Evolutionary conservation across 495 filamentous ascomycete species (phyloP).

Genomic region (Trichocladium antarcticum): DNA sequence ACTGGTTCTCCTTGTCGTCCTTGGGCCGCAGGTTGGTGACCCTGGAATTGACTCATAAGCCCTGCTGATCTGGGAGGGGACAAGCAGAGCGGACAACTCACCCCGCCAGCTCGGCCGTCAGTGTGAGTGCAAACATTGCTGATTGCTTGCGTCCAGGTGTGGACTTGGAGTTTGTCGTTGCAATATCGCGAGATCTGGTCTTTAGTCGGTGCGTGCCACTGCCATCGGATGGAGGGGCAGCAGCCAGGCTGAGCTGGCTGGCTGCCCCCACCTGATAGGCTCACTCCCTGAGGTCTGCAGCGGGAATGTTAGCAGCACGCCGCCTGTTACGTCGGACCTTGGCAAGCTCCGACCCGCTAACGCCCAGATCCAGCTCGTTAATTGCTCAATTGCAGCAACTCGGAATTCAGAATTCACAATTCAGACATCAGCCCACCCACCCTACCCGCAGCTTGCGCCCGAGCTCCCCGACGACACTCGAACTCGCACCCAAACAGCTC

Average conservation of each 20-base stretch:
- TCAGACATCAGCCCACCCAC: slow-evolving; percentile 7
- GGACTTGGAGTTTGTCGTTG: too few species aligned
- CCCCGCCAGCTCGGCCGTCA: slow-evolving; percentile 73
- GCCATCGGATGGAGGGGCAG: too few species aligned
- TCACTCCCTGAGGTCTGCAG: background rate
- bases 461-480: slow-evolving; percentile 1
- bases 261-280: background rate
- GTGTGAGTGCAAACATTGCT: slow-evolving; percentile 64
- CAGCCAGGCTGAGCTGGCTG: too few species aligned
- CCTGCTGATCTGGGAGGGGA: background rate
- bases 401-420: background rate
- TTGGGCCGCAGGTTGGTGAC: slow-evolving; percentile 79
- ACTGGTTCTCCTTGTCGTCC: slow-evolving; percentile 68
- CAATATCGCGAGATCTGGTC: too few species aligned
- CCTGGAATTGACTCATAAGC: slow-evolving; percentile 33
- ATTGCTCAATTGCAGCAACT: slow-evolving; percentile 6
- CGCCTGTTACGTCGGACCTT: background rate
- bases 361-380: background rate
- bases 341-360: background rate
- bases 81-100: slow-evolving; percentile 11
- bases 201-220: too few species aligned
- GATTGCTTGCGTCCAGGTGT: background rate
- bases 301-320: background rate
- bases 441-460: slow-evolving; percentile 1
- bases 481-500: background rate